phyloP scores from a whole-genome alignment of 2,329 filamentous ascomycete genomes.

The Xylariaceae sp. region DNA sequence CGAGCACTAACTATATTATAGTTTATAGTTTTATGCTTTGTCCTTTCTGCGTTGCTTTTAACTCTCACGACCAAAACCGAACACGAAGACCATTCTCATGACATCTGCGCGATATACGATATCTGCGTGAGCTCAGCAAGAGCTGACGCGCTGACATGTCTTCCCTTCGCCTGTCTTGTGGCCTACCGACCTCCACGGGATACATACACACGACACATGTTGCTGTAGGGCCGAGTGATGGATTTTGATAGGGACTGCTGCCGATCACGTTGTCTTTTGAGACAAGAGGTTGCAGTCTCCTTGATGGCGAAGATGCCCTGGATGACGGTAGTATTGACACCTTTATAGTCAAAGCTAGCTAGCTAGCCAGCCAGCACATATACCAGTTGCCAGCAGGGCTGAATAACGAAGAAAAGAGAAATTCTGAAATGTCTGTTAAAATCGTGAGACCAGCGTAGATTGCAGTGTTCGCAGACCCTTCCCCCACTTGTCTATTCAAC shows the following conservation, averaged over 20 bases:
- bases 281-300: neutral
- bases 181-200: slow-evolving; percentile 8
- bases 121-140: slow-evolving; percentile 12
- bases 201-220: slow-evolving; percentile 18
- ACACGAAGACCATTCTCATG: slow-evolving; percentile 18
- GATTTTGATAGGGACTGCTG: slow-evolving; percentile 6
- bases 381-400: slow-evolving; percentile 6
- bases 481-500: too few relatives aligned
- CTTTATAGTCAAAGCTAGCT: slow-evolving; percentile 4
- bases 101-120: slow-evolving; percentile 30
- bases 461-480: too few relatives aligned
- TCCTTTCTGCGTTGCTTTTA: slow-evolving; percentile 19
- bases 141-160: slow-evolving; percentile 14
- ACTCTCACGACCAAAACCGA: slow-evolving; percentile 11
- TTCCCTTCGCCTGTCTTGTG: slow-evolving; percentile 15
- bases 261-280: slow-evolving; percentile 3
- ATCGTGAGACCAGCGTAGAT: neutral
- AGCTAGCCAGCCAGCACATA: slow-evolving; percentile 8
- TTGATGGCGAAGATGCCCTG: slow-evolving; percentile 5
- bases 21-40: slow-evolving; percentile 15
- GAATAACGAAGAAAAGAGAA: slow-evolving; percentile 19
- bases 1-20: slow-evolving; percentile 46
- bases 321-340: slow-evolving; percentile 6
- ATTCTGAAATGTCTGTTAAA: neutral
- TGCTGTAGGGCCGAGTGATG: slow-evolving; percentile 10